These are phyloP conservation scores for Hanseniaspora guilliermondii DNA, from an alignment of 805 yeast genomes.

Conservation along the genomic window DNA sequence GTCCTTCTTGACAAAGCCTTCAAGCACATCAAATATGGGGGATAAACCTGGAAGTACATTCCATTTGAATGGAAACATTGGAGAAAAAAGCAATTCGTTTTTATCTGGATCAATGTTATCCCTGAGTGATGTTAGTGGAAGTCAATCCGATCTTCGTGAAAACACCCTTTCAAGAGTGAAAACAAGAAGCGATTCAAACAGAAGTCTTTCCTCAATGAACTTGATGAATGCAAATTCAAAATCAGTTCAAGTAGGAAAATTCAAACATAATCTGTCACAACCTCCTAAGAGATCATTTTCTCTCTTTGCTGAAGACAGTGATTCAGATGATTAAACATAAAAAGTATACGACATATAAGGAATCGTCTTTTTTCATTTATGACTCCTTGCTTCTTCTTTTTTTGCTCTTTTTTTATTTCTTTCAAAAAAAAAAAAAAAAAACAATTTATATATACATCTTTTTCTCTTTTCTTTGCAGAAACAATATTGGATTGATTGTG, in stretches of 20 bases:
- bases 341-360: no score
- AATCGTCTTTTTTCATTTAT: no score
- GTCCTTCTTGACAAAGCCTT: constrained; percentile 17
- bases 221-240: not conserved
- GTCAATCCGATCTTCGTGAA: not conserved
- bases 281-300: constrained; percentile 13
- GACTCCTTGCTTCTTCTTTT: no score
- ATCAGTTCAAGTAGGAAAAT: not conserved
- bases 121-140: not conserved
- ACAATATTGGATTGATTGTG: no score
- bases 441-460: not conserved
- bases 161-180: not conserved
- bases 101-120: not conserved
- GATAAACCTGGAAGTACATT: not conserved
- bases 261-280: constrained; percentile 2
- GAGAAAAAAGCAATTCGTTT: not conserved
- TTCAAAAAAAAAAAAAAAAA: no score
- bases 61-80: not conserved
- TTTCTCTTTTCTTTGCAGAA: no score
- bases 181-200: not conserved
- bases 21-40: constrained; percentile 15
- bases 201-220: not conserved
- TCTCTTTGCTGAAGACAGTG: constrained; percentile 16
- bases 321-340: not conserved
- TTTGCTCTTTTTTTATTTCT: not conserved